Conservation (phyloP, 805 yeast genomes). For the Tetrapisispora nanseiensis region DNA sequence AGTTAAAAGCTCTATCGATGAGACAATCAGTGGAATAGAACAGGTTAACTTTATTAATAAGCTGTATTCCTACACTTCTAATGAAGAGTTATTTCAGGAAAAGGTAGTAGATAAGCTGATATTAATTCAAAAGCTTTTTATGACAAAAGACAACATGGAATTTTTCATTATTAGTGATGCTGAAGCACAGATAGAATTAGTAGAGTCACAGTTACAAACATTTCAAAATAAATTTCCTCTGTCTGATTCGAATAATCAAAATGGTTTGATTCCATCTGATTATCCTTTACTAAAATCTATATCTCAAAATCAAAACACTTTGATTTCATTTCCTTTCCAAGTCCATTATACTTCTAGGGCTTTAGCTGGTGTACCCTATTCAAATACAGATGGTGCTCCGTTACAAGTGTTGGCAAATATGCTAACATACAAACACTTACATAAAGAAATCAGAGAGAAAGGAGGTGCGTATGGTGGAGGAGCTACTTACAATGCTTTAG, state of each 20-base stretch:
- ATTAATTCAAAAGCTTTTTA: conserved; percentile 38
- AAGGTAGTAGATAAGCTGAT: conserved; percentile 58
- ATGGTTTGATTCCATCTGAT: background rate
- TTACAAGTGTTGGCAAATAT: conserved; percentile 75
- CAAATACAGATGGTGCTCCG: conserved; percentile 69
- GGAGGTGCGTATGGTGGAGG: conserved; percentile 99
- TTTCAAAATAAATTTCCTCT: conserved; percentile 16
- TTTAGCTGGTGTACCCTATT: conserved; percentile 54
- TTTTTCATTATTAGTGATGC: conserved; percentile 53
- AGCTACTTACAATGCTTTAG: conserved; percentile 67
- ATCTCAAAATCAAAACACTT: conserved; percentile 29
- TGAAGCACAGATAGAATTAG: conserved; percentile 21
- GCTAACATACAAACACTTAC: conserved; percentile 72
- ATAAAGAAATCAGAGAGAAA: conserved; percentile 83
- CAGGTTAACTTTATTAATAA: conserved; percentile 64
- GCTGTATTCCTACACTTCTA: conserved; percentile 42
- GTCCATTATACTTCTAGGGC: conserved; percentile 75
- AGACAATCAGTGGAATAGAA: conserved; percentile 60
- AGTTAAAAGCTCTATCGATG: conserved; percentile 48
- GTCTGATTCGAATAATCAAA: background rate
- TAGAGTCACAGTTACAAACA: conserved; percentile 18
- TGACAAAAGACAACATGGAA: conserved; percentile 35
- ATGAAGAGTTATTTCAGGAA: conserved; percentile 38
- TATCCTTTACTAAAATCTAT: conserved; percentile 2
- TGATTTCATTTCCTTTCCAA: conserved; percentile 73